Percentiles rank a stretch among this genome's conserved stretches.
Conservation (phyloP, 225 moss, liverwort and hornwort genomes). For the Marchantia paleacea region DNA sequence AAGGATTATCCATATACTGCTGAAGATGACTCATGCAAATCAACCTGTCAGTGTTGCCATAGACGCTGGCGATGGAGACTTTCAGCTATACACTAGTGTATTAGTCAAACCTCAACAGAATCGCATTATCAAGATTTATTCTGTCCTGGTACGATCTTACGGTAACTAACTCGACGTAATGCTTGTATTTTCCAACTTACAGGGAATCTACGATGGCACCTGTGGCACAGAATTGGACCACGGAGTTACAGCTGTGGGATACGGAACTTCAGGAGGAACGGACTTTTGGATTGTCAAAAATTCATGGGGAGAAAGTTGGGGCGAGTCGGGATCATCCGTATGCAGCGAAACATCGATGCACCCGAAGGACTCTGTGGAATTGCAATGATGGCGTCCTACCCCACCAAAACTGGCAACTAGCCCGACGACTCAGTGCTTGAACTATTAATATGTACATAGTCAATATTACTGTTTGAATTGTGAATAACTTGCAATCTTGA, state of each 20-base stretch:
- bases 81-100: conserved; percentile 72
- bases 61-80: conserved; percentile 67
- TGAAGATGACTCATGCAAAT: conserved; percentile 62
- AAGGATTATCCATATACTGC: too few species aligned
- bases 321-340: conserved; percentile 80
- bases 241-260: conserved; percentile 80
- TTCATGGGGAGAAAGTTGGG: conserved; percentile 82
- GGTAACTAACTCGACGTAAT: too few species aligned
- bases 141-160: too few species aligned
- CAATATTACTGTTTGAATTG: too few species aligned
- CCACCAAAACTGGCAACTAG: conserved; percentile 62
- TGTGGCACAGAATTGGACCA: conserved; percentile 76
- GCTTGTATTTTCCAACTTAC: too few species aligned
- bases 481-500: too few species aligned
- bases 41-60: conserved; percentile 83
- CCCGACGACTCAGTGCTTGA: too few species aligned
- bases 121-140: too few species aligned
- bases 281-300: conserved; percentile 83
- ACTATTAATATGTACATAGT: too few species aligned
- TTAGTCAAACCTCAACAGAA: too few species aligned
- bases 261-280: conserved; percentile 55
- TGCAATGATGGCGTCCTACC: conserved; percentile 70
- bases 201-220: conserved; percentile 63
- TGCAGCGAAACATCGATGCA: conserved; percentile 49
- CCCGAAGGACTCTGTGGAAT: conserved; percentile 72